A percentile compares a stretch with the other conserved stretches of the same genome.
Evolutionary conservation across 306 rosid species (phyloP).

Genomic region (Citrullus colocynthis): DNA sequence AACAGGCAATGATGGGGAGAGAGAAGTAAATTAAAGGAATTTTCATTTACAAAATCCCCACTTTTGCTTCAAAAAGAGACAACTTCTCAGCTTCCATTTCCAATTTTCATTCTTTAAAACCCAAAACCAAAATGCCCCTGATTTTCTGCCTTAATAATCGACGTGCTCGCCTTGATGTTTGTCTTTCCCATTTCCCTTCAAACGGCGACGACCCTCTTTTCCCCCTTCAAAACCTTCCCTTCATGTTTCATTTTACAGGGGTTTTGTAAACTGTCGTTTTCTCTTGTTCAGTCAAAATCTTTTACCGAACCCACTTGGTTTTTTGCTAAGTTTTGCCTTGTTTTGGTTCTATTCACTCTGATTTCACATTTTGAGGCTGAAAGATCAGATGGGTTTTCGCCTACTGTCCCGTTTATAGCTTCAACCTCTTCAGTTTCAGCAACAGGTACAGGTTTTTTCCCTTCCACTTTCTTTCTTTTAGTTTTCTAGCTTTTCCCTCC

Average conservation of each 20-base stretch:
- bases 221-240: not conserved
- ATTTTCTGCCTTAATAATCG: slow-evolving; percentile 24
- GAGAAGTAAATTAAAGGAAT: not conserved
- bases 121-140: slow-evolving; percentile 19
- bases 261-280: slow-evolving; percentile 31
- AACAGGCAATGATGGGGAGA: not conserved
- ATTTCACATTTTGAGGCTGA: slow-evolving; percentile 16
- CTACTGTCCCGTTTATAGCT: slow-evolving; percentile 15
- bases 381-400: slow-evolving; percentile 13
- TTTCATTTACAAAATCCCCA: slow-evolving; percentile 9
- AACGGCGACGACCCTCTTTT: not conserved
- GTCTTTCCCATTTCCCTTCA: slow-evolving; percentile 14
- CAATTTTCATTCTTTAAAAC: not conserved
- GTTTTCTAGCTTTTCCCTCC: slow-evolving; percentile 7
- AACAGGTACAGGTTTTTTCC: not conserved
- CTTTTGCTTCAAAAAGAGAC: slow-evolving; percentile 23
- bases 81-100: not conserved
- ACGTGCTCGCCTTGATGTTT: slow-evolving; percentile 35
- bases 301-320: slow-evolving; percentile 32
- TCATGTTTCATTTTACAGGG: slow-evolving; percentile 5
- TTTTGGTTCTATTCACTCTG: slow-evolving; percentile 14
- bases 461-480: not conserved
- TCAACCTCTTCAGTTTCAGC: slow-evolving; percentile 8
- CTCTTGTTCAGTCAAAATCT: slow-evolving; percentile 35
- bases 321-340: slow-evolving; percentile 22